Evolutionary conservation across 495 filamentous ascomycete genomes (phyloP), one percentile per base, ranked within the genome.

Genomic region (Penicillium herquei): DNA sequence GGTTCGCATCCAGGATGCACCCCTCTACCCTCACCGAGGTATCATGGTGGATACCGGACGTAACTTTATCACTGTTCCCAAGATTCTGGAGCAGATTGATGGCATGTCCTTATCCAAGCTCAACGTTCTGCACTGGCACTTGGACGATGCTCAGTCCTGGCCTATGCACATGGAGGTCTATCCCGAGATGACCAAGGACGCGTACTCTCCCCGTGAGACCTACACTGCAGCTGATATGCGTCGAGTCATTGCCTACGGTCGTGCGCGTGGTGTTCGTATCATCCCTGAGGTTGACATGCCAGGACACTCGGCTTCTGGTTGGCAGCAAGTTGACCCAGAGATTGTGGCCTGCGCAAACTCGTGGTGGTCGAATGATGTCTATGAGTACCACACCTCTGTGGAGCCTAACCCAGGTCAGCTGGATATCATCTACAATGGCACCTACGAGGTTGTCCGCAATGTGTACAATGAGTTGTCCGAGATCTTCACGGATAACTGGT

Each of bases 311-410:
- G 63, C 71, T 0, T 69, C 76, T 3, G 81, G 81, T 45, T 84
- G 81, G 81, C 73, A 81, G 55, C 79, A 80, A 56, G 68, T 82
- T 5, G 77, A 84, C 51, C 73, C 73, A 3, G 60, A 71, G 7
- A 77, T 84, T 18, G 74, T 84, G 16, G 64, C 79, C 1, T 84
- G 81, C 56, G 66, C 58, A 12, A 61, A 84, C 57, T 75, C 76
- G 0, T 84, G 81, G 81, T 84, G 81, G 81, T 79, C 75, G 16
- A 82, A 83, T 51, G 80, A 83, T 49, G 65, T 70, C 42, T 82
- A 71, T 71, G 51, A 71, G 3, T 55, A 69, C 10, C 80, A 83
- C 59, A 84, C 79, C 3, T 78, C 79, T 26, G 77, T 84, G 8
- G 75, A 84, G 68, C 81, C 81, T 1, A 79, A 77, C 52, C 81